A percentile compares a stretch with the other conserved stretches of the same genome.
Evolutionary conservation across 2,329 filamentous ascomycete genomes (phyloP).

Genomic region (Nannizzia gypsea): DNA sequence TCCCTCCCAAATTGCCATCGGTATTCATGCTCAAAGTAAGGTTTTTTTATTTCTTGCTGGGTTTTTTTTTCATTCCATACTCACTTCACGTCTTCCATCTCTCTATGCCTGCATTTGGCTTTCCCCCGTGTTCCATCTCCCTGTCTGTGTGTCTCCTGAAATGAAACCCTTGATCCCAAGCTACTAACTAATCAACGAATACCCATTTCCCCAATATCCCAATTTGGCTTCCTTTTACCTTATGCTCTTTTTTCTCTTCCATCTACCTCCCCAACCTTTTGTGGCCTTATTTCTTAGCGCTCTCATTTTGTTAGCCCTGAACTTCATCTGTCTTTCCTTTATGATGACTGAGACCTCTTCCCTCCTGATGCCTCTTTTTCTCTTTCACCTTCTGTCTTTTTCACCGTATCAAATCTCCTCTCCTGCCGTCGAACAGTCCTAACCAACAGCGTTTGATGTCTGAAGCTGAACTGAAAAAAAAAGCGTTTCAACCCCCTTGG

Average conservation of each 20-base stretch:
- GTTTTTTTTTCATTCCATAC: conserved; percentile 11
- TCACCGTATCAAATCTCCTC: background rate
- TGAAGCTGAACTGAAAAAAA: background rate
- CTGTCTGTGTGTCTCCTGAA: conserved; percentile 20
- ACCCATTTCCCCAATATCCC: conserved; percentile 21
- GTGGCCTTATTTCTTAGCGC: conserved; percentile 1
- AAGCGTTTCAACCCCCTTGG: background rate
- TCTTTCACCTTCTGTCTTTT: background rate
- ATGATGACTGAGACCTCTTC: conserved; percentile 1
- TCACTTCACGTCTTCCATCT: conserved; percentile 11
- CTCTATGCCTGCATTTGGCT: conserved; percentile 19
- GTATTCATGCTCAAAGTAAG: conserved; percentile 1
- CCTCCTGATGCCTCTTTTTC: background rate
- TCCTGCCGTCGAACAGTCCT: background rate
- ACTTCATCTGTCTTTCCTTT: background rate
- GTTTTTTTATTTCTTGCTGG: conserved; percentile 3
- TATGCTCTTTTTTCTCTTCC: conserved; percentile 1
- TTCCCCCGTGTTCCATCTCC: background rate
- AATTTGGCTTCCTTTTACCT: conserved; percentile 1
- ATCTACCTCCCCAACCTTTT: conserved; percentile 6
- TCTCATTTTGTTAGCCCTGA: background rate
- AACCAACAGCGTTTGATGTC: background rate
- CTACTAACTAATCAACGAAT: conserved; percentile 26
- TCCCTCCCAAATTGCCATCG: conserved; percentile 10
- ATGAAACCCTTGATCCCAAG: conserved; percentile 33